phyloP scores from a whole-genome alignment of 768 basidiomycete species.

The Kwoniella shandongensis region DNA sequence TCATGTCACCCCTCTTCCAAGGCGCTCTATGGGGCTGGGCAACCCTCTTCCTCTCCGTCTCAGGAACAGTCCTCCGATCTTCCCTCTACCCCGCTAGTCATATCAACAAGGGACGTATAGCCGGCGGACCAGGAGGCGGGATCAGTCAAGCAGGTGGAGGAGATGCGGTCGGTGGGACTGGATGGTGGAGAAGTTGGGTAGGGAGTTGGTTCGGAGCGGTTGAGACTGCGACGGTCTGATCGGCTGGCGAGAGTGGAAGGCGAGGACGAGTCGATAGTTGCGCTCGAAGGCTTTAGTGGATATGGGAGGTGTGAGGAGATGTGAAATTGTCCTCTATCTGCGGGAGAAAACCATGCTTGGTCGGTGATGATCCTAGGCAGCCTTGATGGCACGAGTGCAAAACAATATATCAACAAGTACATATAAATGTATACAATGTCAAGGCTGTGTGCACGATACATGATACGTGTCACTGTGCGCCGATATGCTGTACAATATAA shows the following conservation, averaged over 20 bases:
- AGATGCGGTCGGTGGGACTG: conserved; percentile 35
- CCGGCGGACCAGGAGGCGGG: conserved; percentile 36
- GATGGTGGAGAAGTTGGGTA: conserved; percentile 50
- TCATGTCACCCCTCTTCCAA: conserved; percentile 51
- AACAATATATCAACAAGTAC: background rate
- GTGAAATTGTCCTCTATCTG: no score
- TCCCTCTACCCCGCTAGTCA: conserved; percentile 46
- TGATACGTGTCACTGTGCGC: no score
- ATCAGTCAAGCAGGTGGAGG: conserved; percentile 34
- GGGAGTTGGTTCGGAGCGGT: conserved; percentile 48
- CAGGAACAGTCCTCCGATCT: conserved; percentile 27
- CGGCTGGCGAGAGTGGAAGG: background rate
- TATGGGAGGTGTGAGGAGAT: no score
- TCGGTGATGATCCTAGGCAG: no score
- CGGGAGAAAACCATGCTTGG: no score
- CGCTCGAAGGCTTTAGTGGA: no score
- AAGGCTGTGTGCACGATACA: no score
- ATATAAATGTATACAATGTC: background rate
- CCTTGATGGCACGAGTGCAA: no score
- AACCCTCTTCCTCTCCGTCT: conserved; percentile 37
- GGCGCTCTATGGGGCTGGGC: conserved; percentile 51
- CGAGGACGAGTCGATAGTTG: background rate
- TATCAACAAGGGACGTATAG: conserved; percentile 35
- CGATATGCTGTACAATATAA: no score
- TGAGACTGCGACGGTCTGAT: conserved; percentile 39